Conservation (phyloP, 257 asterid species). For the Jasminum sambac region DNA sequence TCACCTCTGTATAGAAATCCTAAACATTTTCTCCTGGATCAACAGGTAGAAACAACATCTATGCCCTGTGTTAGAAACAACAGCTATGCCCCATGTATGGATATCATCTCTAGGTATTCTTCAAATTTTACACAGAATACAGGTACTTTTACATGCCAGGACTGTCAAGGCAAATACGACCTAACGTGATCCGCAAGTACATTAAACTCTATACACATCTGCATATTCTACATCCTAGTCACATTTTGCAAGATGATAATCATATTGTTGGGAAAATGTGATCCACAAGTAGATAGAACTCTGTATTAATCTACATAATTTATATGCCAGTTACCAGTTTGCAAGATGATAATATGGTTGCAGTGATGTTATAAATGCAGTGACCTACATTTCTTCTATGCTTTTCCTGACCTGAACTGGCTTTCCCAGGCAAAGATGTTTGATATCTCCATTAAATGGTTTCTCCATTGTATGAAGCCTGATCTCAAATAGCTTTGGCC, state of each 20-base stretch:
- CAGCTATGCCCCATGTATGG: too few species aligned
- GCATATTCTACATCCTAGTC: too few species aligned
- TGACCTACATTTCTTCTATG: constrained; percentile 10
- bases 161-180: neutral
- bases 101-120: neutral
- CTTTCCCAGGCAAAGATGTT: constrained; percentile 45
- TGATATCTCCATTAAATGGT: constrained; percentile 42
- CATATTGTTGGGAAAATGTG: too few species aligned
- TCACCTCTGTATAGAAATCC: neutral
- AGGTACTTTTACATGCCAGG: neutral
- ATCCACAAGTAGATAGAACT: too few species aligned
- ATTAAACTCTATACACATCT: too few species aligned
- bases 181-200: neutral
- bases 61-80: too few species aligned
- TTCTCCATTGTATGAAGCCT: constrained; percentile 40
- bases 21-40: neutral
- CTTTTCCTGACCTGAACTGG: constrained; percentile 33
- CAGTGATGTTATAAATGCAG: neutral
- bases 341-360: neutral
- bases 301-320: neutral
- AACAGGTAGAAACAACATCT: neutral
- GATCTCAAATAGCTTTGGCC: constrained; percentile 72
- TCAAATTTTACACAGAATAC: neutral
- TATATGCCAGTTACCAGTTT: neutral
- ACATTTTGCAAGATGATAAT: too few species aligned